Evolutionary conservation across 805 yeast genomes (phyloP).

Genomic region (Phaffomyces opuntiae): DNA sequence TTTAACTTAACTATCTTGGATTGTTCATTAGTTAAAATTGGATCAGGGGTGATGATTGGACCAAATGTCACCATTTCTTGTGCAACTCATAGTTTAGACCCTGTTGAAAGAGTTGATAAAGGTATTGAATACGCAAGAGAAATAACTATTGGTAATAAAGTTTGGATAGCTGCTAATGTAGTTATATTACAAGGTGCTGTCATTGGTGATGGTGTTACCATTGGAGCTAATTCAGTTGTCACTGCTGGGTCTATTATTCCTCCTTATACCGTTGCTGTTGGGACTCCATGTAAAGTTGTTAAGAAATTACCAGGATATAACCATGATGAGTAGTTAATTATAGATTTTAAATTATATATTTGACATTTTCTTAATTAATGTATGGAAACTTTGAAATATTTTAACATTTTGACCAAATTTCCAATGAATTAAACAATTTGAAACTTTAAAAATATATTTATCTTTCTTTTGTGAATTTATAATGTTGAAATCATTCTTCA

Average conservation of each 20-base stretch:
- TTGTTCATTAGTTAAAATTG: conserved; percentile 52
- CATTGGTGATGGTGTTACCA: conserved; percentile 52
- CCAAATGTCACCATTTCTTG: conserved; percentile 56
- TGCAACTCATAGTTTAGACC: conserved; percentile 59
- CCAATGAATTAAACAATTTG: conserved; percentile 11
- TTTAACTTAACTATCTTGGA: conserved; percentile 50
- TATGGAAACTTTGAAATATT: conserved; percentile 20
- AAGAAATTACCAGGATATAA: conserved; percentile 21
- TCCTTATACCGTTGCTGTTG: conserved; percentile 48
- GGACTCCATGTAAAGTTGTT: conserved; percentile 51
- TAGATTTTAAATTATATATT: not conserved
- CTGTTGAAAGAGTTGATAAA: conserved; percentile 29
- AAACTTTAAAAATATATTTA: conserved; percentile 9
- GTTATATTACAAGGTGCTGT: conserved; percentile 58
- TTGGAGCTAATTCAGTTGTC: conserved; percentile 68
- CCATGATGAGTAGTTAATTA: conserved; percentile 1
- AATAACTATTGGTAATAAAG: conserved; percentile 53
- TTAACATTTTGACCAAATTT: conserved; percentile 10
- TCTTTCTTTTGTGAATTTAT: not conserved
- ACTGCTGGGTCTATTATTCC: conserved; percentile 43
- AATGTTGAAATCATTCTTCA: not conserved
- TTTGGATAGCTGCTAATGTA: conserved; percentile 59
- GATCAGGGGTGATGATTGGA: conserved; percentile 53
- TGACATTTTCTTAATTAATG: conserved; percentile 6
- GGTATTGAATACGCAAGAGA: conserved; percentile 48